These are phyloP conservation scores for Aspergillus puulaauensis DNA, from an alignment of 2,329 filamentous ascomycete genomes.

Conservation along the genomic window DNA sequence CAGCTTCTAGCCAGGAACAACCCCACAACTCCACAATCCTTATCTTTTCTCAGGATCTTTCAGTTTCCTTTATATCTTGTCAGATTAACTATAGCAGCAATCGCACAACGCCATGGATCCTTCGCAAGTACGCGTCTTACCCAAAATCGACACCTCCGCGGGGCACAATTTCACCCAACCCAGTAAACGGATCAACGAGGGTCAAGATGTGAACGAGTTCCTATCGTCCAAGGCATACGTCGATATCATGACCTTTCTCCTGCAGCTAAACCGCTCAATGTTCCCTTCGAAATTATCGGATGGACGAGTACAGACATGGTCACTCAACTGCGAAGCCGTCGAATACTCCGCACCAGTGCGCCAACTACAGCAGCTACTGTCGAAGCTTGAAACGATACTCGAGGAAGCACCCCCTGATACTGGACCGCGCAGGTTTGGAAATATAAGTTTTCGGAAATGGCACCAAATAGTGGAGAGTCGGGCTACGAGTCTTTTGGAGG, in stretches of 20 bases:
- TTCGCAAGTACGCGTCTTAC: slow-evolving; percentile 37
- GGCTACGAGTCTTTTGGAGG: slow-evolving; percentile 55
- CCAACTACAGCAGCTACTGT: slow-evolving; percentile 66
- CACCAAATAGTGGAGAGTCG: slow-evolving; percentile 65
- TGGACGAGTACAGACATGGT: slow-evolving; percentile 51
- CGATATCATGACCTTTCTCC: slow-evolving; percentile 81
- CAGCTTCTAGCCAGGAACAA: background rate
- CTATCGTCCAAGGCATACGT: slow-evolving; percentile 78
- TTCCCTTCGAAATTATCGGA: slow-evolving; percentile 62
- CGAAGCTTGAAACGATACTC: slow-evolving; percentile 64
- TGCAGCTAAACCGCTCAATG: slow-evolving; percentile 86
- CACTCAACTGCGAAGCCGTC: slow-evolving; percentile 39
- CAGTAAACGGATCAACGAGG: slow-evolving; percentile 79
- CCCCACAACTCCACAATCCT: background rate
- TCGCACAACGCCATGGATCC: slow-evolving; percentile 22
- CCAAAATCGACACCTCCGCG: slow-evolving; percentile 47
- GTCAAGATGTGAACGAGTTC: slow-evolving; percentile 77
- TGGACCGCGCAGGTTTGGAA: slow-evolving; percentile 87
- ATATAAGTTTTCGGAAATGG: slow-evolving; percentile 87
- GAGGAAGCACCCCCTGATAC: slow-evolving; percentile 79
- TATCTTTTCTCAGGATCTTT: background rate
- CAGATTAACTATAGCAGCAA: background rate
- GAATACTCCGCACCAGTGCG: slow-evolving; percentile 59
- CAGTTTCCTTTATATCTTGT: background rate
- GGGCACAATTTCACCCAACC: slow-evolving; percentile 66